These are phyloP conservation scores for Sclerotinia glacialis DNA, from an alignment of 2,329 filamentous ascomycete species.

Conservation along the genomic window DNA sequence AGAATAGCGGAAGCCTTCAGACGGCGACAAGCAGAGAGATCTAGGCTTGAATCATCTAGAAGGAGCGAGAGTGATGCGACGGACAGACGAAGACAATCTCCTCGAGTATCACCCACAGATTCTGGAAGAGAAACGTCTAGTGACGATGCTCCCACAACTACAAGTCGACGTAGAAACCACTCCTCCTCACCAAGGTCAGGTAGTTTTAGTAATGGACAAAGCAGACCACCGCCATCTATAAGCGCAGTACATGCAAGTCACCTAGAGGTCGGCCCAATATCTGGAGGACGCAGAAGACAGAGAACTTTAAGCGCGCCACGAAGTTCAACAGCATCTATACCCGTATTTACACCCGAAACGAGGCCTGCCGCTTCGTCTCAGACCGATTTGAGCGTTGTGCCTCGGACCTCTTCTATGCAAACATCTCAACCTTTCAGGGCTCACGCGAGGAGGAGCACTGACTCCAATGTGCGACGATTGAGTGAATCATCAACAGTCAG, in stretches of 20 bases:
- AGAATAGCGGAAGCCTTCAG: conserved; percentile 87
- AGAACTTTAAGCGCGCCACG: conserved; percentile 53
- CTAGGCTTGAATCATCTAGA: conserved; percentile 48
- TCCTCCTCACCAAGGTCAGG: conserved; percentile 49
- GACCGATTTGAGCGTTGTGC: conserved; percentile 56
- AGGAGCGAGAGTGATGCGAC: conserved; percentile 40
- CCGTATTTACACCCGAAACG: conserved; percentile 43
- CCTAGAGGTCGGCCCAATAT: conserved; percentile 50
- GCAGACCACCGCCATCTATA: conserved; percentile 48
- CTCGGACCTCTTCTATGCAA: conserved; percentile 34
- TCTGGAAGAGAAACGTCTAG: conserved; percentile 34
- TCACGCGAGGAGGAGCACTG: conserved; percentile 35
- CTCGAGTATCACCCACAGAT: conserved; percentile 30
- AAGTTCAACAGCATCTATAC: conserved; percentile 51
- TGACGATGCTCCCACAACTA: conserved; percentile 29
- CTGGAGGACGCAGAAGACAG: conserved; percentile 49
- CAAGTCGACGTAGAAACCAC: conserved; percentile 41
- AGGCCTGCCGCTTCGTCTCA: conserved; percentile 59
- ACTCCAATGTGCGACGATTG: conserved; percentile 30
- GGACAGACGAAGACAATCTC: conserved; percentile 35
- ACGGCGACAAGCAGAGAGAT: conserved; percentile 65
- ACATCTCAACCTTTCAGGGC: conserved; percentile 27
- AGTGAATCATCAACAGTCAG: conserved; percentile 27
- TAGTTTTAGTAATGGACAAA: conserved; percentile 48
- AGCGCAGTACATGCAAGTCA: conserved; percentile 47